Evolutionary conservation across 345 rosid species (phyloP).

Genomic region (Melaleuca quinquenervia): DNA sequence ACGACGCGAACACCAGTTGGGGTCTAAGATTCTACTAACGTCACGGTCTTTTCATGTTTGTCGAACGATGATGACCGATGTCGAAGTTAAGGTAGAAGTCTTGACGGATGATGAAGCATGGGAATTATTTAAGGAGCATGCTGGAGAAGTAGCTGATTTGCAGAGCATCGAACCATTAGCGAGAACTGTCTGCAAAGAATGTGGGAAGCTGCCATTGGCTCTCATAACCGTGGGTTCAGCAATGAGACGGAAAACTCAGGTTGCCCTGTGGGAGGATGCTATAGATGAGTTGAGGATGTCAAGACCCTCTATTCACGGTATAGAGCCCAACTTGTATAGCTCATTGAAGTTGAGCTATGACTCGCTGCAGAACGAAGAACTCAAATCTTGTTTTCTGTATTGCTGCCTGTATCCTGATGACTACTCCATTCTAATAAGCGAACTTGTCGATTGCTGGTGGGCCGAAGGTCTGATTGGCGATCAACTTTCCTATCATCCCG

Average conservation of each 20-base stretch:
- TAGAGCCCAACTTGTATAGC: constrained; percentile 22
- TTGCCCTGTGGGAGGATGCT: constrained; percentile 27
- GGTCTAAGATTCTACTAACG: constrained; percentile 12
- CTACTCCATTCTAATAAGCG: constrained; percentile 18
- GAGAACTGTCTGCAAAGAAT: constrained; percentile 11
- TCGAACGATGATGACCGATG: constrained; percentile 8
- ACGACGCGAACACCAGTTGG: not conserved
- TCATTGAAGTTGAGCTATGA: constrained; percentile 32
- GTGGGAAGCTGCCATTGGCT: constrained; percentile 42
- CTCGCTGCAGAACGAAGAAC: constrained; percentile 1
- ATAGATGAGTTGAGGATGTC: constrained; percentile 18
- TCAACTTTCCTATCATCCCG: constrained; percentile 6
- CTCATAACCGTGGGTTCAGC: constrained; percentile 25
- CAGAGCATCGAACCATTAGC: constrained; percentile 19
- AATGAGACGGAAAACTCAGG: constrained; percentile 16
- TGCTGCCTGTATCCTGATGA: constrained; percentile 36
- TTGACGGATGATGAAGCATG: constrained; percentile 11
- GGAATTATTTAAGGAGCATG: constrained; percentile 9
- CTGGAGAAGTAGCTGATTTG: not conserved
- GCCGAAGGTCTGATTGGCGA: constrained; percentile 30
- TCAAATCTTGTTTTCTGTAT: constrained; percentile 32
- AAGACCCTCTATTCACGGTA: constrained; percentile 7
- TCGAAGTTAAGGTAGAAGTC: constrained; percentile 2
- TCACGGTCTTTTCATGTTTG: constrained; percentile 9
- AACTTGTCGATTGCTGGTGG: constrained; percentile 28